phyloP scores from a whole-genome alignment of 768 basidiomycete genomes.

The Coprinopsis strossmayeri region DNA sequence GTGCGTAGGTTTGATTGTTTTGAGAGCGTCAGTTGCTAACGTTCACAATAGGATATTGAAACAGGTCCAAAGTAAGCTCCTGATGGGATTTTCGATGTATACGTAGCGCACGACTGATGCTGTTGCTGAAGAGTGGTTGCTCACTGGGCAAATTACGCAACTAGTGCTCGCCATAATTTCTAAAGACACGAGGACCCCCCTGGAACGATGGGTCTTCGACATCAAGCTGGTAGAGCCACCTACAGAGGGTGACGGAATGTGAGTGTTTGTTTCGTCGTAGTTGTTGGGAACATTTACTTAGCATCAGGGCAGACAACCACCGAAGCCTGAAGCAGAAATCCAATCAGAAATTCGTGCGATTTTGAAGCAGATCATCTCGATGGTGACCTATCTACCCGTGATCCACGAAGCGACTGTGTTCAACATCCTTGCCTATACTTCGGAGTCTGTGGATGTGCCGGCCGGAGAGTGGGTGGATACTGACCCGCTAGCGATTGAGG shows the following conservation, averaged over 20 bases:
- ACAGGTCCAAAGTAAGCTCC: constrained; percentile 81
- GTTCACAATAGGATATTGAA: constrained; percentile 63
- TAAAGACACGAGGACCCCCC: constrained; percentile 83
- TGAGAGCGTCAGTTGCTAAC: not conserved
- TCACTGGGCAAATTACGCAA: constrained; percentile 88
- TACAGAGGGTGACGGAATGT: constrained; percentile 40
- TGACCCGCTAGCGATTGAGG: constrained; percentile 87
- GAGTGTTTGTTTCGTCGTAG: constrained; percentile 19
- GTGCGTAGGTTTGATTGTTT: constrained; percentile 27
- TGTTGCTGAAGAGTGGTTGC: constrained; percentile 87
- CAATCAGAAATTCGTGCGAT: constrained; percentile 97
- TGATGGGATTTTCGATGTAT: constrained; percentile 2
- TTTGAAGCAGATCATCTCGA: constrained; percentile 96
- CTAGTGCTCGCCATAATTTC: constrained; percentile 94
- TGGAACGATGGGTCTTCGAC: constrained; percentile 99
- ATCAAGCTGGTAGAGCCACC: constrained; percentile 74
- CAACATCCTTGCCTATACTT: constrained; percentile 95
- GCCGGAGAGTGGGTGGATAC: constrained; percentile 95
- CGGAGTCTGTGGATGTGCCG: constrained; percentile 86
- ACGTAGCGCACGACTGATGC: too few relatives aligned
- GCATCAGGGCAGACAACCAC: constrained; percentile 31
- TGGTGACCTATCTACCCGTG: constrained; percentile 93
- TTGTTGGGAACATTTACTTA: constrained; percentile 1
- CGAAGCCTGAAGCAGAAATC: constrained; percentile 82
- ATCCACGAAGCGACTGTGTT: constrained; percentile 94